A percentile compares a stretch with the other conserved stretches of the same genome.
Conservation (phyloP, 371 early-diverging fungal species). For the Circinella minor region DNA sequence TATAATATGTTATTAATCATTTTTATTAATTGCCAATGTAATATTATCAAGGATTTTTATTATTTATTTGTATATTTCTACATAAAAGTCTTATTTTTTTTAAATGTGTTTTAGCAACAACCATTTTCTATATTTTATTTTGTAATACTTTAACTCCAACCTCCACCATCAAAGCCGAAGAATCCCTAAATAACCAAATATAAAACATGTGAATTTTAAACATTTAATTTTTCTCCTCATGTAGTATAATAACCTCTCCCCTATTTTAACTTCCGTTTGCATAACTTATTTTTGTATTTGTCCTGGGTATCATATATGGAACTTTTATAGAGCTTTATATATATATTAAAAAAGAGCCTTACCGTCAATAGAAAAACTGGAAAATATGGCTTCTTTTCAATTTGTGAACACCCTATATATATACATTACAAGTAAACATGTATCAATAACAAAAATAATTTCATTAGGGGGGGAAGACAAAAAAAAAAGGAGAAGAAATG, state of each 20-base stretch:
- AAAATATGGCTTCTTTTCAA: constrained; percentile 92
- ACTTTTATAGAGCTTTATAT: no score
- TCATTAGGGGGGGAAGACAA: not conserved
- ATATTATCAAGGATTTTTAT: no score
- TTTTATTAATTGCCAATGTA: constrained; percentile 2
- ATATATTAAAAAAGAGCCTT: constrained; percentile 21
- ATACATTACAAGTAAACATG: not conserved
- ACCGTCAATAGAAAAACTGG: constrained; percentile 86
- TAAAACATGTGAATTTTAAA: not conserved
- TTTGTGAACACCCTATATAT: constrained; percentile 73
- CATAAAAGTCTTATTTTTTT: not conserved
- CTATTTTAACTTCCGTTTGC: not conserved
- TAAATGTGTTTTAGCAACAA: no score
- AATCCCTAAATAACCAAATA: constrained; percentile 58
- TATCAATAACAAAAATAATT: not conserved
- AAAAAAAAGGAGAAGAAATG: no score
- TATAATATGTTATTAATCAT: not conserved
- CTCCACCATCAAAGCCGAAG: constrained; percentile 78
- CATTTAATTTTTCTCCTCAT: not conserved
- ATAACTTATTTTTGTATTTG: no score
- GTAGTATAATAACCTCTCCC: not conserved
- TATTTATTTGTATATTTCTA: not conserved
- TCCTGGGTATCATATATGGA: no score
- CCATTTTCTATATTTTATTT: no score
- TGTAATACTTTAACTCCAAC: constrained; percentile 29